phyloP scores from a whole-genome alignment of 371 early-diverging fungal genomes.

The Mucor mucedo region DNA sequence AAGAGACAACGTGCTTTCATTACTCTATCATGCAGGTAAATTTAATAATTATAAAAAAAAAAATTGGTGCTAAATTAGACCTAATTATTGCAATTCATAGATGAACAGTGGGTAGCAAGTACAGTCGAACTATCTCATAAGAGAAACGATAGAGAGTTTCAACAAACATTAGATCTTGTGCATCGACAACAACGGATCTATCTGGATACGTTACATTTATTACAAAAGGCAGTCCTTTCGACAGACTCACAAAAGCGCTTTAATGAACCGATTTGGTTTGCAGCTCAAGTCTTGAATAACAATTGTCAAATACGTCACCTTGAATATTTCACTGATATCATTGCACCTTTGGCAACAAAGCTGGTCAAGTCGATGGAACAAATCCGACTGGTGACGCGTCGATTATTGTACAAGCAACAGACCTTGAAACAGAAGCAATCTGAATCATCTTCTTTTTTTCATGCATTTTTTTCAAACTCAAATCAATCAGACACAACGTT shows the following conservation, averaged over 20 bases:
- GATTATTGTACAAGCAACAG: constrained; percentile 6
- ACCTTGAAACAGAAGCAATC: not conserved
- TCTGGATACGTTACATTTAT: constrained; percentile 30
- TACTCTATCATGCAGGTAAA: constrained; percentile 41
- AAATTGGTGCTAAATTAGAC: not conserved
- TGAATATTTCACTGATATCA: constrained; percentile 8
- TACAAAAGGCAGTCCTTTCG: constrained; percentile 21
- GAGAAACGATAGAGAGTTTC: not conserved
- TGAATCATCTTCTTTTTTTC: not conserved
- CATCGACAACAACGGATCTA: constrained; percentile 37
- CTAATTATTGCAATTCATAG: constrained; percentile 10
- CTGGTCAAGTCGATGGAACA: constrained; percentile 3
- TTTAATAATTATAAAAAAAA: not conserved
- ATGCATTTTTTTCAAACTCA: constrained; percentile 1
- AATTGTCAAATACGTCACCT: constrained; percentile 30
- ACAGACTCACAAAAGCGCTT: constrained; percentile 13
- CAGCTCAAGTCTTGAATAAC: constrained; percentile 29
- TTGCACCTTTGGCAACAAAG: constrained; percentile 16
- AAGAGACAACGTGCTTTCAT: constrained; percentile 27
- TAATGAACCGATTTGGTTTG: constrained; percentile 37
- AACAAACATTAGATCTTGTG: constrained; percentile 18
- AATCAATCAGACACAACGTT: not conserved
- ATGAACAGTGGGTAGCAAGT: constrained; percentile 31
- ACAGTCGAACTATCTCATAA: constrained; percentile 8
- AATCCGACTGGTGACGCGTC: constrained; percentile 8